Conservation (phyloP, 805 yeast species). For the Brettanomyces bruxellensis region DNA sequence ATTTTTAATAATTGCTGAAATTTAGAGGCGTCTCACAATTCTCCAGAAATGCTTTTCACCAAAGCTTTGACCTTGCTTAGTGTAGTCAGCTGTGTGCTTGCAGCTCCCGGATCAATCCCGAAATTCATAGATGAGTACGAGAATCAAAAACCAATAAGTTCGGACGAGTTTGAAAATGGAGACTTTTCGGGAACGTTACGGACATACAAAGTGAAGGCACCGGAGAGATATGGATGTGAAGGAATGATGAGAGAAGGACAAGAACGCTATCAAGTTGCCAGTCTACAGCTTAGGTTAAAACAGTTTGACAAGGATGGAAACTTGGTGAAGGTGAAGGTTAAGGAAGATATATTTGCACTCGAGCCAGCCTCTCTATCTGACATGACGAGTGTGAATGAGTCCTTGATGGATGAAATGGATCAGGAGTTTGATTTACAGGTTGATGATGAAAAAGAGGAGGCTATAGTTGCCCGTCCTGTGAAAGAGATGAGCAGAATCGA, state of each 20-base stretch:
- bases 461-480: not conserved
- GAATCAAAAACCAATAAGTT: not conserved
- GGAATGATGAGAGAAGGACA: not conserved
- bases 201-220: not conserved
- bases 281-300: not conserved
- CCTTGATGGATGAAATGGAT: not conserved
- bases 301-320: not conserved
- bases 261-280: not conserved
- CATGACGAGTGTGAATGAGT: not conserved
- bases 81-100: not conserved
- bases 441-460: not conserved
- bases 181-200: not conserved
- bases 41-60: not conserved
- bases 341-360: slow-evolving; percentile 2
- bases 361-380: not conserved
- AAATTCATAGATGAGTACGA: not conserved
- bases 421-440: not conserved
- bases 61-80: not conserved
- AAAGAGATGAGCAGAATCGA: not conserved
- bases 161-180: not conserved
- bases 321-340: not conserved
- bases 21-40: not conserved
- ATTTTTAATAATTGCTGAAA: too few relatives aligned
- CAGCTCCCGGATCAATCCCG: not conserved
- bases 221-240: not conserved